Evolutionary conservation across 768 basidiomycete genomes (phyloP), one percentile per base, ranked within the genome.

Genomic region (Boletus edulis): DNA sequence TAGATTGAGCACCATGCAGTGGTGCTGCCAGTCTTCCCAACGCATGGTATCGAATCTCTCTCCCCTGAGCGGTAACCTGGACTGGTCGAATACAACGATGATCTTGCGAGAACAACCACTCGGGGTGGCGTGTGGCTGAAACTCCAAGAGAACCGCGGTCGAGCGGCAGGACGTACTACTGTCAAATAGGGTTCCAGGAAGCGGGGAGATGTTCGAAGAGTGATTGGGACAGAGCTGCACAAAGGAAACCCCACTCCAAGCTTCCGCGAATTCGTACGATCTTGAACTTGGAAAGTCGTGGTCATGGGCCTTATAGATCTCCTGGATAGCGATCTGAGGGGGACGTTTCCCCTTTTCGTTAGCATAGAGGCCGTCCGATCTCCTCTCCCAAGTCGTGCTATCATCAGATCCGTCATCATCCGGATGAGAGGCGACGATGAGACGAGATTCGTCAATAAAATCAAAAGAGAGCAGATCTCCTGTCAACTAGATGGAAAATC

Each of bases 11-110:
- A 71, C 64, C 61, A 70, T 67, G 29, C 70, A 71, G 15, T 61
- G 55, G 45, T 70, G 77, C 49, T 76, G 76, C 83, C 83, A 85
- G 39, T 79, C 75, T 56, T 71, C 73, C 84, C 83, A 86, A 12
- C 79, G 74, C 32, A 85, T 75, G 37, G 64, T 62, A 46, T 75
- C 75, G 54, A 81, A 79, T 41, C 67, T 74, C 27, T 78, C 73
- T 37, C 74, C 72, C 50, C 72, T 73, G 15, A 73, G 74, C 48
- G 62, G 59, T 65, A 85, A 77, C 61, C 80, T 79, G 38, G 77
- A 73, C 60, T 84, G 83, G 51, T 78, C 77, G 52, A 85, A 72
- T 52, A 83, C 77, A 51, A 84, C 70, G 20, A 57, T 79, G 75
- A 85, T 61, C 78, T 77, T 62, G 67, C 67, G 59, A 52, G 67